Base-by-base conservation (phyloP, 257 asterid species). In the Solanum sitiens region DNA sequence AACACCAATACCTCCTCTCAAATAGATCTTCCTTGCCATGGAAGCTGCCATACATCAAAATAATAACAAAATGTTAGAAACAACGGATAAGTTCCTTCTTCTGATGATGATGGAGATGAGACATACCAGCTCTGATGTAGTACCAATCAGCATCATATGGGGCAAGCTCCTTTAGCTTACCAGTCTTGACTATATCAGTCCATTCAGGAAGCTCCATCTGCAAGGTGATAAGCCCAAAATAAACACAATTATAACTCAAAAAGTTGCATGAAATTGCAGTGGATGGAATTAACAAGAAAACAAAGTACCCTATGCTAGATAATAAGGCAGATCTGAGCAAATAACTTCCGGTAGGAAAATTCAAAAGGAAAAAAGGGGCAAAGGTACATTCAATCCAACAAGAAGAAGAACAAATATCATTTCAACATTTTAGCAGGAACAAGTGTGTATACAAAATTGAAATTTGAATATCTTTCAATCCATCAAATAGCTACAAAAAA, bases 131-230 rank as follows among this genome's bases (percentile, higher is more conserved):
- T 88, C 99, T 91, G 76, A 95, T 93, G 89, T 93, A 96, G 93
- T 95, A 96, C 99, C 99, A 96, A 89, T 96, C 99, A 12, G 98
- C 94, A 88, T 96, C 99, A 75, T 96, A 96, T 0, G 99, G 98
- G 23, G 99, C 98, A 87, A 95, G 98, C 85, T 95, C 99, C 87
- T 96, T 96, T 86, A 93, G 92, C 67, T 90, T 95, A 39, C 96
- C 99, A 7, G 98, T 96, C 91, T 96, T 96, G 92, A 95, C 98
- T 30, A 96, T 93, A 87, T 96, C 99, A 37, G 98, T 95, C 99
- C 99, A 96, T 87, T 92, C 95, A 0, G 99, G 99, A 44, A 96
- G 98, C 95, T 95, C 98, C 91, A 96, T 93, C 99, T 96, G 44
- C 59, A 27, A 27, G 30, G 30, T 27, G 30, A 44, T 10, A 44